A percentile compares a stretch with the other conserved stretches of the same genome.
phyloP scores from a whole-genome alignment of 768 basidiomycete genomes.

The Polyporus arcularius region DNA sequence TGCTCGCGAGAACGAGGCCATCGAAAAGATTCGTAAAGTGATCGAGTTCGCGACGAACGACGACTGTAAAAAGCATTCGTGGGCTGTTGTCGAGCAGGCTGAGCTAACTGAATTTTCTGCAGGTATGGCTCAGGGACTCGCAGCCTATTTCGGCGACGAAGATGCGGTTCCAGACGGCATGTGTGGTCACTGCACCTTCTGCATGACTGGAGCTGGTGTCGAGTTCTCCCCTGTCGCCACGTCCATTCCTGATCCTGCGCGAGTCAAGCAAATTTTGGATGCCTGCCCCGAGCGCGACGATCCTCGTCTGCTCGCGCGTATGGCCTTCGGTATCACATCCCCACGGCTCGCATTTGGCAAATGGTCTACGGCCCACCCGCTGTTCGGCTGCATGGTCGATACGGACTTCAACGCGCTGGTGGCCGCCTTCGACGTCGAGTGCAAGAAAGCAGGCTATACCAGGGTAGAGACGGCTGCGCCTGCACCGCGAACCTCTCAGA shows the following conservation, averaged over 20 bases:
- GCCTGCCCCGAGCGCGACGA: slow-evolving; percentile 50
- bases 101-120: background rate
- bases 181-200: slow-evolving; percentile 48
- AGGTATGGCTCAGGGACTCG: slow-evolving; percentile 46
- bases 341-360: slow-evolving; percentile 45
- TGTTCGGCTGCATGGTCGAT: slow-evolving; percentile 46
- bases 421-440: slow-evolving; percentile 43
- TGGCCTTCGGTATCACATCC: slow-evolving; percentile 52
- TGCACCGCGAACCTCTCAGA: slow-evolving; percentile 18
- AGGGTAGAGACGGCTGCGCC: slow-evolving; percentile 9
- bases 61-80: slow-evolving; percentile 34
- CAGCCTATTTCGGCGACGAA: slow-evolving; percentile 46
- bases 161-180: slow-evolving; percentile 40
- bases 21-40: slow-evolving; percentile 41
- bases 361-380: slow-evolving; percentile 41
- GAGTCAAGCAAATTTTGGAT: slow-evolving; percentile 39
- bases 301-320: slow-evolving; percentile 48
- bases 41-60: slow-evolving; percentile 39
- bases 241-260: slow-evolving; percentile 28
- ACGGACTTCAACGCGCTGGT: slow-evolving; percentile 43
- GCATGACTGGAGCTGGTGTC: slow-evolving; percentile 36
- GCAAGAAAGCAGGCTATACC: slow-evolving; percentile 37
- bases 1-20: slow-evolving; percentile 42
- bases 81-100: background rate
- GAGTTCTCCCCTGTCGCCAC: slow-evolving; percentile 30